Base-by-base conservation (phyloP, 257 asterid genomes). In the Nicotiana benthamiana region DNA sequence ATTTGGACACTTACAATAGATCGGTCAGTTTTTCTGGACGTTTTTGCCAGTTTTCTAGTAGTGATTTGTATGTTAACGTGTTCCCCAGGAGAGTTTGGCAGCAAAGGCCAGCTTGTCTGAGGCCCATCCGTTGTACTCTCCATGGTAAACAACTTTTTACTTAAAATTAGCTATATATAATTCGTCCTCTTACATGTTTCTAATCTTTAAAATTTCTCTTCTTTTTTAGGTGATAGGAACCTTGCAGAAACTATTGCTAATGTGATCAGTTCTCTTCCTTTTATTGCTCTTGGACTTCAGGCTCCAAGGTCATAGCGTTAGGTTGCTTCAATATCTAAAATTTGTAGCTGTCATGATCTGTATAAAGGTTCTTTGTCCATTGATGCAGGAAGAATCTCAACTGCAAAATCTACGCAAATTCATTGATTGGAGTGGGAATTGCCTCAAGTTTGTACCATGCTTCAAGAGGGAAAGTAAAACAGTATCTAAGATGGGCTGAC, bases 401-500 rank as follows among this genome's bases (percentile, higher is more conserved):
- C 68, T 92, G 94, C 85, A 90, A 88, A 87, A 82, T 94, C 6
- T 94, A 92, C 80, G 98, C 98, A 48, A 92, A 89, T 88, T 91
- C 97, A 13, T 90, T 94, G 82, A 88, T 94, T 24, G 99, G 97
- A 81, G 99, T 94, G 24, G 99, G 99, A 80, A 80, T 96, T 82
- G 90, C 97, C 24, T 96, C 97, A 52, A 91, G 94, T 80, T 51
- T 92, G 79, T 94, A 94, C 80, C 97, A 93, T 89, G 84, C 91
- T 75, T 93, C 98, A 1, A 90, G 95, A 80, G 99, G 99, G 77
- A 91, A 82, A 79, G 18, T 87, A 79, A 89, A 93, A 81, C 92
- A 90, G 89, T 96, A 90, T 82, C 86, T 94, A 79, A 94, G 99
- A 86, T 96, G 99, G 99, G 99, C 95, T 54, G 99, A 94, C 88